Evolutionary conservation across 1,139 yeast genomes (phyloP), one percentile per base, ranked within the genome.

Genomic region (Debaryomyces psychrophilus): DNA sequence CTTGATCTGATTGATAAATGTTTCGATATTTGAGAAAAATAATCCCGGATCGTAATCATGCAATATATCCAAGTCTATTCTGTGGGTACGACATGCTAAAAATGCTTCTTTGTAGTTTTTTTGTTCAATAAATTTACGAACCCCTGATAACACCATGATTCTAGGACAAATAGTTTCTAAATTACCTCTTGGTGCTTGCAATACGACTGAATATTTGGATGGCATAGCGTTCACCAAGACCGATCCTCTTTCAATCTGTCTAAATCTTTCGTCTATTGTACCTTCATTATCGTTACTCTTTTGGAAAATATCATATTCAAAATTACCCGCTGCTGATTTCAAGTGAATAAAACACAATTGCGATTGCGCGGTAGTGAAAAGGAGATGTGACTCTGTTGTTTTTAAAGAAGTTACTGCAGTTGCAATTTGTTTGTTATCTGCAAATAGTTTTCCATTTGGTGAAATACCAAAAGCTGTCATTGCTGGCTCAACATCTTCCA

Each of bases 111-210:
- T 73, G 59, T 87, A 95, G 34, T 82, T 70, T 50, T 69, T 71
- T 0, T 70, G 68, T 31, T 76, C 73, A 51, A 95, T 89, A 56
- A 78, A 77, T 41, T 79, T 73, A 55, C 99, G 78, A 14, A 95
- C 95, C 15, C 87, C 95, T 9, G 90, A 78, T 42, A 95, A 72
- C 11, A 93, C 96, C 87, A 93, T 83, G 40, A 93, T 87, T 64
- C 99, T 78, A 8, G 99, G 99, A 59, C 83, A 86, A 27, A 95
- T 87, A 0, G 98, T 90, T 65, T 95, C 99, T 54, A 93, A 71
- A 58, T 95, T 95, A 50, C 99, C 99, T 64, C 99, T 80, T 49
- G 96, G 96, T 3, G 97, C 97, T 65, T 95, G 97, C 45, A 95
- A 73, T 2, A 89, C 83, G 14, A 95, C 90, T 0, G 95, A 81